Evolutionary conservation across 2,329 filamentous ascomycete genomes (phyloP).

Genomic region (Colletotrichum liriopes): DNA sequence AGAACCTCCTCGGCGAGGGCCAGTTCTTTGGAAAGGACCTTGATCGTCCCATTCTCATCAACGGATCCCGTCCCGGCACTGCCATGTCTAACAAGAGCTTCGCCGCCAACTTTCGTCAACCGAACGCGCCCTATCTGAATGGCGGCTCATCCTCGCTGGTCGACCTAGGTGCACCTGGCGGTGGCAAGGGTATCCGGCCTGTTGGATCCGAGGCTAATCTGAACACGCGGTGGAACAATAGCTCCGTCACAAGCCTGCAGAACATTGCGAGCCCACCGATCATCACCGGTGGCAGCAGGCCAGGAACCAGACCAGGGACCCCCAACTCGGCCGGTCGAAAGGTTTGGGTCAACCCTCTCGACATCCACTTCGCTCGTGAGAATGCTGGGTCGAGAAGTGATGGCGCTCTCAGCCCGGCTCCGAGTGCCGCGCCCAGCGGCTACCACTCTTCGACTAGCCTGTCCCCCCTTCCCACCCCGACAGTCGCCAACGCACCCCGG

Average conservation of each 20-base stretch:
- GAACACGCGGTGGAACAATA: slow-evolving; percentile 54
- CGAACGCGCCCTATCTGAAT: slow-evolving; percentile 54
- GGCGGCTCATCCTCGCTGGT: slow-evolving; percentile 62
- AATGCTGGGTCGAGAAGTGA: slow-evolving; percentile 43
- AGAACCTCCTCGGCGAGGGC: slow-evolving; percentile 52
- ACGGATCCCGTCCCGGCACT: slow-evolving; percentile 53
- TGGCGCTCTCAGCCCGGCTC: slow-evolving; percentile 36
- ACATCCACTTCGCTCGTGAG: slow-evolving; percentile 59
- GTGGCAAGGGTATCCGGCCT: slow-evolving; percentile 53
- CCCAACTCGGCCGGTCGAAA: slow-evolving; percentile 49
- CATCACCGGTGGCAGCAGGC: slow-evolving; percentile 46
- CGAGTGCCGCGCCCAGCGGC: slow-evolving; percentile 43
- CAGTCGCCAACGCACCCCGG: slow-evolving; percentile 49
- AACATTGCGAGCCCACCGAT: slow-evolving; percentile 50
- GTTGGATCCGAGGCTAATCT: slow-evolving; percentile 59
- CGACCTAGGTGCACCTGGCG: slow-evolving; percentile 54
- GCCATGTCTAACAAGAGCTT: slow-evolving; percentile 52
- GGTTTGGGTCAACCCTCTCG: slow-evolving; percentile 64
- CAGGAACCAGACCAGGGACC: slow-evolving; percentile 53
- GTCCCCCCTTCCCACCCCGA: slow-evolving; percentile 33
- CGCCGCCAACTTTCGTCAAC: slow-evolving; percentile 43
- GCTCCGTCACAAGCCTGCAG: slow-evolving; percentile 54
- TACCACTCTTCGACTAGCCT: slow-evolving; percentile 42
- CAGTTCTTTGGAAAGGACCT: slow-evolving; percentile 56
- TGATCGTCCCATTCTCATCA: slow-evolving; percentile 52